Conservation (phyloP, 129 eudicot species). For the Flaveria brownii region DNA sequence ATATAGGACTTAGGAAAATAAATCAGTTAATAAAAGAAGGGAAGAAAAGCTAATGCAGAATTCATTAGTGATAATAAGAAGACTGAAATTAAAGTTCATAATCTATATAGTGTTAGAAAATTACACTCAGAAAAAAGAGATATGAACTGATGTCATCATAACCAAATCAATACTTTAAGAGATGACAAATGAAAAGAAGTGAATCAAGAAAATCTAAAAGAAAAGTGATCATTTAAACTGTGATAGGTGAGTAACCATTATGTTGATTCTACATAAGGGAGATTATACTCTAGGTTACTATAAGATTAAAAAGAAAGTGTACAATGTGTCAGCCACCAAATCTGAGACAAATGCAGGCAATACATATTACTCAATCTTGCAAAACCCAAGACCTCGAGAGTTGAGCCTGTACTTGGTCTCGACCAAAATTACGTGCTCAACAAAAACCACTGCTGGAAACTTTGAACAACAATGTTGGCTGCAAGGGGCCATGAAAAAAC, state of each 20-base stretch:
- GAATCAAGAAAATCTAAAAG: not conserved
- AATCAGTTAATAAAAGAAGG: not conserved
- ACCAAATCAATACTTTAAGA: not conserved
- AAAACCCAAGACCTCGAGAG: constrained; percentile 1
- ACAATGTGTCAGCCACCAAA: constrained; percentile 1
- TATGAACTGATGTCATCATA: constrained; percentile 13
- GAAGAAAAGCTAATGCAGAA: not conserved
- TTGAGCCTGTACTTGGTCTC: not conserved
- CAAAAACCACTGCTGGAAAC: constrained; percentile 6
- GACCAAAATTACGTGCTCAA: not conserved
- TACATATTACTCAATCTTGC: not conserved
- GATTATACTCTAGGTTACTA: not conserved
- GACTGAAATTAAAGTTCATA: not conserved
- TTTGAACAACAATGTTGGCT: not conserved
- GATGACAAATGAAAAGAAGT: not conserved
- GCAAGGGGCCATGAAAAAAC: not conserved
- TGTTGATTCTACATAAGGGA: not conserved
- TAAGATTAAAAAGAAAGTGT: not conserved
- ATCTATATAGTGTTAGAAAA: not conserved
- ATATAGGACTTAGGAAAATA: constrained; percentile 2
- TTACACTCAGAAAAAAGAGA: not conserved
- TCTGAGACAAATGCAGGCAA: not conserved
- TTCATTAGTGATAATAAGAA: not conserved
- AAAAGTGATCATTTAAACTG: not conserved
- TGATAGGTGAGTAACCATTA: not conserved